Conservation (phyloP, 345 rosid species). For the Eucalyptus coolabah region DNA sequence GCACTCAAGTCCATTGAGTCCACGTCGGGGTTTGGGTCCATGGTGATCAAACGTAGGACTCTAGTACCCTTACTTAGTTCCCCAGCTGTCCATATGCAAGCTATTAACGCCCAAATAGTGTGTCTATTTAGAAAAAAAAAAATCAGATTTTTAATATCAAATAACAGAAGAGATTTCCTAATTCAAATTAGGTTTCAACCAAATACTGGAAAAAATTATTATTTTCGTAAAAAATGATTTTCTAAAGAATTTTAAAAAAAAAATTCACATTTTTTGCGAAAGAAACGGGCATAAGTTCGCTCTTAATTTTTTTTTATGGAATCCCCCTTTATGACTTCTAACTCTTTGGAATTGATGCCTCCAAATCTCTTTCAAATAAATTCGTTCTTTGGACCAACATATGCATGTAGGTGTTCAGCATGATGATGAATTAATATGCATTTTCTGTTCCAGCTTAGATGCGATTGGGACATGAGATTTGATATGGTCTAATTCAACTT, state of each 20-base stretch:
- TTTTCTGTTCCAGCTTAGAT: background rate
- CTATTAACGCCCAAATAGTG: too few species aligned
- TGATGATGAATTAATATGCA: background rate
- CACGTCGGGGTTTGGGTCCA: fast-evolving
- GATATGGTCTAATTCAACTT: background rate
- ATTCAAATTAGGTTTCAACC: too few species aligned
- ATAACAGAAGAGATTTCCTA: too few species aligned
- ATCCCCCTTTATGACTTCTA: background rate
- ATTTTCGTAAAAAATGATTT: too few species aligned
- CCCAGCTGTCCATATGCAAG: background rate
- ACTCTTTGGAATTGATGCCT: background rate
- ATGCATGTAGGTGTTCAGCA: background rate
- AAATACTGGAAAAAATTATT: too few species aligned
- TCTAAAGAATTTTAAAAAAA: background rate
- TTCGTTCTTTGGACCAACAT: background rate
- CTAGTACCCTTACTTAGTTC: background rate
- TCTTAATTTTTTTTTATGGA: background rate
- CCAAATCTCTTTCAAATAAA: background rate
- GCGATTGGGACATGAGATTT: background rate
- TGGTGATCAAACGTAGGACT: background rate
- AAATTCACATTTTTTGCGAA: too few species aligned
- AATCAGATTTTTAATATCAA: too few species aligned
- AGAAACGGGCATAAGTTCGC: background rate
- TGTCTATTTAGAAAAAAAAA: too few species aligned
- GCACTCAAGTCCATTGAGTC: background rate